Evolutionary conservation across 2,329 filamentous ascomycete species (phyloP), one percentile per base, ranked within the genome.

Genomic region (Fusarium praegraminearum): DNA sequence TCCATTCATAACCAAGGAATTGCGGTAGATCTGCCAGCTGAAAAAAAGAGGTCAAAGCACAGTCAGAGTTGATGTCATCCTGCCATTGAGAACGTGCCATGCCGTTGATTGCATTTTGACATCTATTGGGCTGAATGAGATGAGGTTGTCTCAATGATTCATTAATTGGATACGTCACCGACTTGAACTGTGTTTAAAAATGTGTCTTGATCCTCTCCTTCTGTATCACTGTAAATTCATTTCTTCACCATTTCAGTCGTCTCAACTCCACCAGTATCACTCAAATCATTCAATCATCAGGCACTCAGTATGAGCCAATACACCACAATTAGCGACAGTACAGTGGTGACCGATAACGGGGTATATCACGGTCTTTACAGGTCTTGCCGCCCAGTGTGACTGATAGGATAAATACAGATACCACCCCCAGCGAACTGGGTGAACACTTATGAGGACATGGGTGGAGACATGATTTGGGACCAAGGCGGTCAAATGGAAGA

Each of bases 101-200:
- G 11, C 12, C 4, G 7, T 22, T 40, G n/a, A 40, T 22, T 20
- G 7, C 11, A 40, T 40, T 15, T 22, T 22, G 36, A 22, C 2
- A 13, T 3, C 1, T 30, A 12, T 22, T 40, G n/a, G 36, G 0
- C 0, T 13, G 7, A 13, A 20, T 20, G 2, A 4, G 9, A 13
- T 20, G 11, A 3, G n/a, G 12, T 12, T 2, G n/a, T 1, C 11
- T 20, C n/a, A 38, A 8, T 38, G 10, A 12, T 13, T 7, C 5
- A 12, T 20, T 12, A 3, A 1, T 40, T 22, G 12, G 1, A 40
- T n/a, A 40, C n/a, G 36, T 40, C 36, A 40, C 12, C 11, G 13
- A n/a, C n/a, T 4, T 6, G 3, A 20, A 12, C 7, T 7, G n/a
- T 15, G 12, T 22, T 40, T 40, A 40, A 22, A 40, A 40, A 40